Evolutionary conservation across 352 stramenopile species (phyloP), one percentile per base, ranked within the genome.

Genomic region (Globisporangium nunn): DNA sequence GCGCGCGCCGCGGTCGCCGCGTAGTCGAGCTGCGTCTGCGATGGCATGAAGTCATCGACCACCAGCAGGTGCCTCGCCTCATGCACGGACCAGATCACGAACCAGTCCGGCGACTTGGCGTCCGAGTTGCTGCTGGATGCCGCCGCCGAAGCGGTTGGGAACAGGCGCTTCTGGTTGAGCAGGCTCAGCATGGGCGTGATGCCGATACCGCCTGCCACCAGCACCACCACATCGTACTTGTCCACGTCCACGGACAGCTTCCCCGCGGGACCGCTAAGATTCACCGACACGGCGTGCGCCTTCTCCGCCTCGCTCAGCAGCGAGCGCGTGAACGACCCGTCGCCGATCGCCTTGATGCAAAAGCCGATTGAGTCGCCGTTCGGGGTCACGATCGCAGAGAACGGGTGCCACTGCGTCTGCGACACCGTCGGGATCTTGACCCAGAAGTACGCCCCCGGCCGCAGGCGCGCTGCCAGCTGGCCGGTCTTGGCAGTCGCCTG

Each of bases 341-440:
- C 63, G n/a, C 68, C 67, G 62, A 85, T 78, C 17, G 72, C 70
- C 44, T 78, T 85, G 29, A 90, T 64, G 52, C 72, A 87, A 40
- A 93, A 93, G n/a, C 78, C 84, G 48, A 93, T 75, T 35, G 84
- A 89, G 41, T 91, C 75, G 41, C 78, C 75, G 17, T 88, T 69
- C 0, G 75, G 66, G 2, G 75, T 88, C 50, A 91, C 81, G 45
- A 93, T 78, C 1, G 81, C 78, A 5, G 81, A 91, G 66, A 93
- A 93, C 50, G 81, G 84, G 44, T 93, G 84, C 81, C 84, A 93
- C 61, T 93, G 59, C 4, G 72, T 70, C 7, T 46, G 50, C 43
- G 79, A 91, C 28, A 91, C 66, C 10, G 79, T 68, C n/a, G 84
- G 78, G 4, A 91, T 58, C 39, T 70, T 70, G 17, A 93, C 60